These are phyloP conservation scores for Citrus hindsii DNA, from an alignment of 345 rosid genomes.

Conservation along the genomic window DNA sequence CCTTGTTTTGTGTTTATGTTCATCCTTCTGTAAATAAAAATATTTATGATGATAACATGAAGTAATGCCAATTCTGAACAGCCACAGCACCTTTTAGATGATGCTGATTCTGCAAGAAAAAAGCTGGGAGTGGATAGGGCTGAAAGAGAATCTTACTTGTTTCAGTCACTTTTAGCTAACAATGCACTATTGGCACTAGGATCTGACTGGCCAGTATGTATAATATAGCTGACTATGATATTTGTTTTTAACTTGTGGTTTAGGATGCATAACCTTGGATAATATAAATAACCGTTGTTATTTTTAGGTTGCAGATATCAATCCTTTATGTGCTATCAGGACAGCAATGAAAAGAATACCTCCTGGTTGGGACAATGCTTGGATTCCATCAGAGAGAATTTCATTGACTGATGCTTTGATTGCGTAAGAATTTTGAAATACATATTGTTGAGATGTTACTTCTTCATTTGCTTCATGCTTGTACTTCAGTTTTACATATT, in stretches of 20 bases:
- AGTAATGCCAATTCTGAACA: conserved; percentile 31
- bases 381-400: conserved; percentile 75
- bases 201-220: conserved; percentile 97
- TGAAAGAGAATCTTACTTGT: conserved; percentile 55
- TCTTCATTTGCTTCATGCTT: conserved; percentile 6
- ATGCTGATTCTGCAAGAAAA: conserved; percentile 65
- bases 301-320: conserved; percentile 62
- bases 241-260: background rate
- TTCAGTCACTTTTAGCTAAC: conserved; percentile 54
- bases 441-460: background rate
- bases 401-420: conserved; percentile 56
- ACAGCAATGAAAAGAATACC: conserved; percentile 78
- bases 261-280: background rate
- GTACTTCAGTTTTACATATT: background rate
- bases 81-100: conserved; percentile 91
- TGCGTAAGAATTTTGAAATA: conserved; percentile 44
- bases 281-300: conserved; percentile 1
- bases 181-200: conserved; percentile 72
- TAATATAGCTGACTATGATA: background rate
- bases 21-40: background rate
- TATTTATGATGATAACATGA: background rate
- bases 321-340: conserved; percentile 64
- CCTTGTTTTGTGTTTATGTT: background rate
- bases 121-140: conserved; percentile 85
- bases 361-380: conserved; percentile 62